Conservation (phyloP, 257 asterid genomes). For the Parsonsia alboflavescens region DNA sequence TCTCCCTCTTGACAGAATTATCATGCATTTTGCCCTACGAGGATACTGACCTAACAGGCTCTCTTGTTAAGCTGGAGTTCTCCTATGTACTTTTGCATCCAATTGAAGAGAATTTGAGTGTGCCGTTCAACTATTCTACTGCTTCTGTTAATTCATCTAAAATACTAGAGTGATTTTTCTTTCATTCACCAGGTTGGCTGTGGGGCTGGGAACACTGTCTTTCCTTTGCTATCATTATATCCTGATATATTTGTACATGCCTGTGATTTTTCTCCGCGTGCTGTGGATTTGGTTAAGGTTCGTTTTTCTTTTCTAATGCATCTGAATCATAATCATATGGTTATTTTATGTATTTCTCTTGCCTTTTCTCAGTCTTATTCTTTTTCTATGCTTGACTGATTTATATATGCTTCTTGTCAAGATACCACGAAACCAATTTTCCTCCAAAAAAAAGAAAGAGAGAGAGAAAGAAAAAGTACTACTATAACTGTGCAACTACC, state of each 20-base stretch:
- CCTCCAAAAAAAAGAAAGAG: neutral
- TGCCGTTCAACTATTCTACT: neutral
- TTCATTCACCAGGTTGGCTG: slow-evolving; percentile 73
- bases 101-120: neutral
- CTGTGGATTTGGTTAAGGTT: slow-evolving; percentile 89
- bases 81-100: neutral
- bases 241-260: slow-evolving; percentile 74
- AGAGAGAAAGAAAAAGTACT: neutral
- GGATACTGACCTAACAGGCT: neutral
- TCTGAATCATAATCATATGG: neutral
- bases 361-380: neutral
- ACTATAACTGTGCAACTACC: neutral
- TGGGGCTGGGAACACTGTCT: slow-evolving; percentile 93
- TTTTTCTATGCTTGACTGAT: neutral
- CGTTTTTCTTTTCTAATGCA: slow-evolving; percentile 17
- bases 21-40: neutral
- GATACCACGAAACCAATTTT: neutral
- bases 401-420: neutral
- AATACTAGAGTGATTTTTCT: slow-evolving; percentile 8
- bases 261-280: slow-evolving; percentile 94
- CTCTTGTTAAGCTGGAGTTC: neutral
- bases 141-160: neutral
- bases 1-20: neutral
- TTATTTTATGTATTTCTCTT: neutral
- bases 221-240: slow-evolving; percentile 73